Conservation (phyloP, 371 early-diverging fungal species). For the Catenaria anguillulae region DNA sequence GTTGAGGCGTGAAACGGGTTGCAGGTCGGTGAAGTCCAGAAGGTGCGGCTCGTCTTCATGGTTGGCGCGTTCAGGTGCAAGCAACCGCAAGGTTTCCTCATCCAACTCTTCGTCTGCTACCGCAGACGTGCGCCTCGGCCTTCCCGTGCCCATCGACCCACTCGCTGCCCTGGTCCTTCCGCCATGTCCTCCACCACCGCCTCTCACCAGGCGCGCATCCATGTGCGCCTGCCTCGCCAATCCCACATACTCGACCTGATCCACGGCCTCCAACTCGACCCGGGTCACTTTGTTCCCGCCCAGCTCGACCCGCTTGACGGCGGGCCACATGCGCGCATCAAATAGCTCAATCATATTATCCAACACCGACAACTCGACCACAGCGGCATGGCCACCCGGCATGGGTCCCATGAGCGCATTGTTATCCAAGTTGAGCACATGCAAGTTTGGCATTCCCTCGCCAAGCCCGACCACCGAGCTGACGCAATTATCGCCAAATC, state of each 20-base stretch:
- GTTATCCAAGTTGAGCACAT: not conserved
- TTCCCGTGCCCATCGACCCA: too few species aligned
- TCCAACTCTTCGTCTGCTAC: too few species aligned
- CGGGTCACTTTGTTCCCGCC: not conserved
- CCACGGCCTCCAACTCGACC: not conserved
- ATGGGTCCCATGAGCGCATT: not conserved
- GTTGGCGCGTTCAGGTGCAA: too few species aligned
- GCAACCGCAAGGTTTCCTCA: too few species aligned
- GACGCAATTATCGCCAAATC: not conserved
- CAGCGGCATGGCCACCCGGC: not conserved
- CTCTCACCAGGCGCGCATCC: too few species aligned
- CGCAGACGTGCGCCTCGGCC: too few species aligned
- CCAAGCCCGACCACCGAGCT: not conserved
- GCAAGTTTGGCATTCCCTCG: not conserved
- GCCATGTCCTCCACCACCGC: too few species aligned
- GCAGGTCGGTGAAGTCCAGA: not conserved
- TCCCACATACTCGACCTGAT: not conserved
- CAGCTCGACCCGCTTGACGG: not conserved
- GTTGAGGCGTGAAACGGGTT: not conserved
- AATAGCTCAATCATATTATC: not conserved
- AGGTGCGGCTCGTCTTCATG: not conserved
- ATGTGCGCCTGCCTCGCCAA: not conserved
- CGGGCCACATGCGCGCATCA: not conserved
- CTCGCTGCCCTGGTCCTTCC: too few species aligned
- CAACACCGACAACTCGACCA: not conserved